Evolutionary conservation across 2,329 filamentous ascomycete genomes (phyloP).

Genomic region (Cryphonectria nitschkei): DNA sequence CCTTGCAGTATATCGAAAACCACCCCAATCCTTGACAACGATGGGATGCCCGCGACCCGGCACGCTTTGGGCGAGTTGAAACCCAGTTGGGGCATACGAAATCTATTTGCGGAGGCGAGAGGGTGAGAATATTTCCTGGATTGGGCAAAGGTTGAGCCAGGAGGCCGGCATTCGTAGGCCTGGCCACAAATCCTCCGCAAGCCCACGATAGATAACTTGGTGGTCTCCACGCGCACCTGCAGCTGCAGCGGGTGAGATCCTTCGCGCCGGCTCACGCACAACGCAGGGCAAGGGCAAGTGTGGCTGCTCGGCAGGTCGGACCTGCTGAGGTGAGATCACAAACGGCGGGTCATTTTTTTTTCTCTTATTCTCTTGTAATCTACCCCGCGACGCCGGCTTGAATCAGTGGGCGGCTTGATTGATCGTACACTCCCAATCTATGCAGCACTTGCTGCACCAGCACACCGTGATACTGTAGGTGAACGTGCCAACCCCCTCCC

Average conservation of each 20-base stretch:
- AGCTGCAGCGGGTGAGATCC: not conserved
- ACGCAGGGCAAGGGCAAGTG: too few relatives aligned
- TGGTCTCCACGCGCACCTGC: too few relatives aligned
- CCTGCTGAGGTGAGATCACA: slow-evolving; percentile 1
- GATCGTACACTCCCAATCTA: not conserved
- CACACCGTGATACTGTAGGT: not conserved
- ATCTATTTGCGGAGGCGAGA: slow-evolving; percentile 1
- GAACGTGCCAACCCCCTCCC: not conserved
- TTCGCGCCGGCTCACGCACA: not conserved
- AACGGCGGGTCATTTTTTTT: not conserved
- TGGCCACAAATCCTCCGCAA: slow-evolving; percentile 1
- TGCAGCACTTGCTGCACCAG: not conserved
- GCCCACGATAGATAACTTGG: not conserved
- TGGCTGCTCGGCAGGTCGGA: not conserved
- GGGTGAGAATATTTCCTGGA: slow-evolving; percentile 4
- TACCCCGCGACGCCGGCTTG: slow-evolving; percentile 1
- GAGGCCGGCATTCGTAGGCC: not conserved
- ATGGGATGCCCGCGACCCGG: not conserved
- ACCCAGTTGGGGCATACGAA: not conserved
- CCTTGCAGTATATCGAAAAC: not conserved
- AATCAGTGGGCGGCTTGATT: not conserved
- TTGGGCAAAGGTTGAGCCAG: not conserved
- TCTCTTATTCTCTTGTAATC: not conserved
- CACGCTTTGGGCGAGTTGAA: slow-evolving; percentile 3
- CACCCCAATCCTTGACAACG: not conserved